Evolutionary conservation across 257 asterid genomes (phyloP).

Genomic region (Primulina huaijiensis): DNA sequence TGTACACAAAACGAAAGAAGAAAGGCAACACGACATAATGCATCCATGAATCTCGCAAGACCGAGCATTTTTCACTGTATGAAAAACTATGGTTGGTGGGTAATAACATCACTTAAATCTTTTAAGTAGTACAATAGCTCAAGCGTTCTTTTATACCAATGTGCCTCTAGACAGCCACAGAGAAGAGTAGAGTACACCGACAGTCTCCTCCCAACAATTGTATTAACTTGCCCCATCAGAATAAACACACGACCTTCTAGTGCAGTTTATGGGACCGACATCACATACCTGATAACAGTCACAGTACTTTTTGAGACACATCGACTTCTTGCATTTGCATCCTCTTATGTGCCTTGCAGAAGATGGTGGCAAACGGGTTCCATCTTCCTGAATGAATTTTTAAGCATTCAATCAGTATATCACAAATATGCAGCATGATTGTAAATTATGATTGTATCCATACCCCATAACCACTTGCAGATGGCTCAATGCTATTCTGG

Average conservation of each 20-base stretch:
- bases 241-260: not conserved
- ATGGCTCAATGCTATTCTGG: constrained; percentile 33
- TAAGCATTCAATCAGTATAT: constrained; percentile 18
- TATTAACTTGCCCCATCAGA: not conserved
- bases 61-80: no score
- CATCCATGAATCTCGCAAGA: not conserved
- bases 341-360: constrained; percentile 79
- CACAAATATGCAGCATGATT: constrained; percentile 5
- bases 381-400: constrained; percentile 45
- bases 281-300: constrained; percentile 79
- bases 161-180: not conserved
- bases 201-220: not conserved
- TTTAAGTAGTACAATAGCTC: no score
- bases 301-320: constrained; percentile 76
- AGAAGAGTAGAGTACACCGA: not conserved
- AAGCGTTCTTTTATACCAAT: not conserved
- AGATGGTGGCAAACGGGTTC: constrained; percentile 39
- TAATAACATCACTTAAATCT: no score
- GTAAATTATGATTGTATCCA: constrained; percentile 18
- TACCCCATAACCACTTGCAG: constrained; percentile 45
- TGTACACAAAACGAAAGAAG: not conserved
- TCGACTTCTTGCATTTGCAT: constrained; percentile 86
- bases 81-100: no score
- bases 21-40: not conserved
- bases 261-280: not conserved